Evolutionary conservation across 352 stramenopile species (phyloP).

Genomic region (Phytophthora pluvialis): DNA sequence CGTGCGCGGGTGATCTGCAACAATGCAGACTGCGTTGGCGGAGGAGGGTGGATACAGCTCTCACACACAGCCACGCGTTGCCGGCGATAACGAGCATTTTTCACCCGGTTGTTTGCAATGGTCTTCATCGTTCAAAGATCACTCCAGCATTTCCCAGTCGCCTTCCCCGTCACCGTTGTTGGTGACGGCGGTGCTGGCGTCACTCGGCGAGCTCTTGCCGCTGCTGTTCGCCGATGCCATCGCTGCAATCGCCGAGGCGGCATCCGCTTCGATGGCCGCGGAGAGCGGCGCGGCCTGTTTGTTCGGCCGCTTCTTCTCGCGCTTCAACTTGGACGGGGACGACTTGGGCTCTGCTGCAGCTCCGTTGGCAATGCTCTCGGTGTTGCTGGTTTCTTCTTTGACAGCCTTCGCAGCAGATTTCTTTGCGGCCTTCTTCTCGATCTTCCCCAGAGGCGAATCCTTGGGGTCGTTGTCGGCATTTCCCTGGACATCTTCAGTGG

Average conservation of each 20-base stretch:
- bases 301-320: slow-evolving; percentile 32
- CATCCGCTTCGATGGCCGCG: slow-evolving; percentile 30
- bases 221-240: slow-evolving; percentile 32
- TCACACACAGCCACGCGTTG: slow-evolving; percentile 8
- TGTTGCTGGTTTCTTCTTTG: slow-evolving; percentile 1
- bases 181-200: slow-evolving; percentile 12
- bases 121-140: slow-evolving; percentile 1
- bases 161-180: slow-evolving; percentile 22
- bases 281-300: slow-evolving; percentile 31
- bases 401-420: not conserved
- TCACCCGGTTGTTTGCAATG: slow-evolving; percentile 4
- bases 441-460: slow-evolving; percentile 9
- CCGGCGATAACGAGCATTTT: not conserved
- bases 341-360: slow-evolving; percentile 24
- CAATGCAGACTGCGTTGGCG: not conserved
- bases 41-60: slow-evolving; percentile 8
- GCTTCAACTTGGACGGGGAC: slow-evolving; percentile 26
- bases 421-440: not conserved
- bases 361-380: slow-evolving; percentile 10
- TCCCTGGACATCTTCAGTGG: slow-evolving; percentile 10
- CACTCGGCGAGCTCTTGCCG: slow-evolving; percentile 24
- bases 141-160: slow-evolving; percentile 44
- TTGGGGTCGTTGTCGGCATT: slow-evolving; percentile 3
- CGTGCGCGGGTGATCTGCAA: not conserved
- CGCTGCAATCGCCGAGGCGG: slow-evolving; percentile 26